A percentile compares a stretch with the other conserved stretches of the same genome.
phyloP scores from a whole-genome alignment of 2,329 filamentous ascomycete species.

The Tolypocladium ophioglossoides region DNA sequence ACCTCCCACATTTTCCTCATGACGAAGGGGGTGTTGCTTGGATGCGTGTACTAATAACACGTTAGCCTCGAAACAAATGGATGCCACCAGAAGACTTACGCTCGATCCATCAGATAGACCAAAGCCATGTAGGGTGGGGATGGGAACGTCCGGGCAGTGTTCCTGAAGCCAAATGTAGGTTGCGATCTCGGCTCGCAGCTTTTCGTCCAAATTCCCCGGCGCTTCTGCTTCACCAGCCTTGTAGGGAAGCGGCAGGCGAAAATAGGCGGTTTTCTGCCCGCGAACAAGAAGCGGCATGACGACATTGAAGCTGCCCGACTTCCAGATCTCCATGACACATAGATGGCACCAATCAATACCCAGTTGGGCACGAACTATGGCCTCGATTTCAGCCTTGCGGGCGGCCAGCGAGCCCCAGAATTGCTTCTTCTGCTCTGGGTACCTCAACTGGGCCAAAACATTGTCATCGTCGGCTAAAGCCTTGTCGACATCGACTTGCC shows the following conservation, averaged over 20 bases:
- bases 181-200: conserved; percentile 16
- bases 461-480: no score
- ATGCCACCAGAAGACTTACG: neutral
- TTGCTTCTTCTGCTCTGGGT: no score
- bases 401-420: no score
- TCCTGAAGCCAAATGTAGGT: conserved; percentile 17
- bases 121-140: conserved; percentile 15
- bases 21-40: neutral
- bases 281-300: conserved; percentile 29
- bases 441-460: no score
- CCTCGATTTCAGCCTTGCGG: no score
- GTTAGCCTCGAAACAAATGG: neutral
- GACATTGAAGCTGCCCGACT: conserved; percentile 4
- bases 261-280: conserved; percentile 12
- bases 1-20: neutral
- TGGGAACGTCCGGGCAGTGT: conserved; percentile 12
- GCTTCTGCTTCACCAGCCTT: neutral
- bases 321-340: neutral
- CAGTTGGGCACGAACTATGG: no score
- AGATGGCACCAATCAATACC: no score
- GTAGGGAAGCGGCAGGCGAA: conserved; percentile 1
- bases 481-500: no score
- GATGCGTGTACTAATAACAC: neutral
- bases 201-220: conserved; percentile 15
- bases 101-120: conserved; percentile 11